Base-by-base conservation (phyloP, 2,329 filamentous ascomycete genomes). In the Alternaria triticimaculans region DNA sequence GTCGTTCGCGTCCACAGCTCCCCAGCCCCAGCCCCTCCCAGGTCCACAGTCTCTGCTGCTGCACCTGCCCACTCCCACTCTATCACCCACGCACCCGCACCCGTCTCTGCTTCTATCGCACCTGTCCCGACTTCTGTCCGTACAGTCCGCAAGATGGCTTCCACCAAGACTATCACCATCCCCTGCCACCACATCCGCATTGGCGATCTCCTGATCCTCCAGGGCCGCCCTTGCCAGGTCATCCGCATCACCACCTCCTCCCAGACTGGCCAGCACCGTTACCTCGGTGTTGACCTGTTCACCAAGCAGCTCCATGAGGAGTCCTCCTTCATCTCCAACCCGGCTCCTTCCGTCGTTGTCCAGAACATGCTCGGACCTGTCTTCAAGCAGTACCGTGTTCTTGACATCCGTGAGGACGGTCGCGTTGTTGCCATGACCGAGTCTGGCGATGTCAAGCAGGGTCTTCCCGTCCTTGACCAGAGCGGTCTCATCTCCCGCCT, bases 351-450 rank as follows among this genome's bases (percentile, higher is more conserved):
- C 75, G 96, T 99, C 66, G 90, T 98, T 70, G 95, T 99, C 78
- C 96, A 99, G 91, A 98, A 95, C 86, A 98, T 99, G 94, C 92
- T 97, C 73, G 96, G 95, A 77, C 96, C 96, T 70, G 90, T 98
- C 86, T 97, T 98, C 93, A 98, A 98, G 93, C 96, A 98, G 89
- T 99, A 99, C 91, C 94, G 96, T 80, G 95, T 99, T 81, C 91
- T 99, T 68, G 96, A 99, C 87, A 91, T 99, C 83, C 90, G 94
- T 83, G 92, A 97, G 72, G 94, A 90, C 77, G 87, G 87, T 78
- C 84, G 85, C 74, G 83, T 99, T 79, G 93, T 96, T 72, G 94
- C 94, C 87, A 98, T 99, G 94, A 99, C 96, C 81, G 96, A 99
- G 91, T 93, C 91, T 71, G 94, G 96, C 77, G 95, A 99, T 81